Conservation (phyloP, 2,329 filamentous ascomycete species). For the Epicoccum sorghinum region DNA sequence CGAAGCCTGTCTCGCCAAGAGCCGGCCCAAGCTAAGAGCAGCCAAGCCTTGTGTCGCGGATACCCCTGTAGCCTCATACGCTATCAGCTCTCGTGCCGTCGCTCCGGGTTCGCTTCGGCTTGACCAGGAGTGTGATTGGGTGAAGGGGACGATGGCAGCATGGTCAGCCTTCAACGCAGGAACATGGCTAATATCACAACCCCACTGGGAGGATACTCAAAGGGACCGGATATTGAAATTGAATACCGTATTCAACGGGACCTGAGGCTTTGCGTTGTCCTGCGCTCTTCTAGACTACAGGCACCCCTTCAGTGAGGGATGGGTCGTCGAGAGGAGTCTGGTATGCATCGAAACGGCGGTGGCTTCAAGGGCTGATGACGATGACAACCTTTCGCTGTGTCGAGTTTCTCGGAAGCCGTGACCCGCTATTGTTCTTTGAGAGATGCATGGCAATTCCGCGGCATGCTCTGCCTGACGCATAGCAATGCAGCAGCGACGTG, state of each 20-base stretch:
- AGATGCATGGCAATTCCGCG: conserved; percentile 6
- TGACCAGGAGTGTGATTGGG: conserved; percentile 18
- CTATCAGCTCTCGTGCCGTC: conserved; percentile 20
- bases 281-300: background rate
- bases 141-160: conserved; percentile 6
- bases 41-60: conserved; percentile 18
- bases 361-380: conserved; percentile 18
- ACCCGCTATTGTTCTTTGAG: conserved; percentile 11
- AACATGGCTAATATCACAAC: conserved; percentile 16
- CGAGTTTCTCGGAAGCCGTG: conserved; percentile 1
- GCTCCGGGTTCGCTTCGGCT: conserved; percentile 25
- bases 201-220: conserved; percentile 13
- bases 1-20: conserved; percentile 20
- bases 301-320: conserved; percentile 1
- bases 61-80: conserved; percentile 17
- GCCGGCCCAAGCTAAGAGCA: conserved; percentile 16
- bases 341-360: conserved; percentile 22
- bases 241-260: conserved; percentile 8
- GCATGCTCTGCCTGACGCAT: conserved; percentile 9
- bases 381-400: conserved; percentile 1
- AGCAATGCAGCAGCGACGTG: conserved; percentile 15
- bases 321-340: background rate
- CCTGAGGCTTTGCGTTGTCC: conserved; percentile 1
- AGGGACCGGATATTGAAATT: conserved; percentile 7
- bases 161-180: conserved; percentile 20